Evolutionary conservation across 2,329 filamentous ascomycete genomes (phyloP), one percentile per base, ranked within the genome.

Genomic region (Paecilomyces formosus): DNA sequence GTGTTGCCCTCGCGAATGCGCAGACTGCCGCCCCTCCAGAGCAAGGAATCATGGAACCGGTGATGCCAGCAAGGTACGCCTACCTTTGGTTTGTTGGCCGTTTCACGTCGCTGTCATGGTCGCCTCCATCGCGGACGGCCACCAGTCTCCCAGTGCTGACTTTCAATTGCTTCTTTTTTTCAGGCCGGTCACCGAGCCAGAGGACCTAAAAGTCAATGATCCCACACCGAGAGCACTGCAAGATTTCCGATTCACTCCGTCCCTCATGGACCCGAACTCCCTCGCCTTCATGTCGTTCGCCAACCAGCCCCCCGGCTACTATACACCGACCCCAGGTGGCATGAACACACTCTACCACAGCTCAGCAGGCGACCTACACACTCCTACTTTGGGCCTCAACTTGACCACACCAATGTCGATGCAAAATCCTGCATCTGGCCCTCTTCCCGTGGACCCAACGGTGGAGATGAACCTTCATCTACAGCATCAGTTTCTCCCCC

Each of bases 241-340:
- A 68, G 92, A 97, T 65, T 94, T 92, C 87, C 85, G 89, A 64
- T 92, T 96, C 69, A 96, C 92, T 2, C 91, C 92, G 3, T 94
- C 92, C 22, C 80, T 96, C 58, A 83, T 97, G 70, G 93, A 97
- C 70, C 86, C 91, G 18, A 91, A 88, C 72, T 89, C 90, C 30
- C 90, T 90, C 72, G 85, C 86, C 24, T 97, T 96, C 74, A 82
- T 85, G 60, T 82, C 82, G 58, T 93, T 96, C 69, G 86, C 88
- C 63, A 90, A 89, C 73, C 89, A 92, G 63, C 84, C 88, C 53
- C 84, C 89, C 15, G 89, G 88, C 13, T 94, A 94, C 74, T 97
- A 96, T 75, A 92, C 91, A 7, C 90, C 92, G 1, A 95, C 90
- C 1, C 89, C 91, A 1, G 90, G 89, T 62, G 89, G 88, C 53